Percentiles rank a stretch among this genome's conserved stretches.
These are phyloP conservation scores for Letharia columbiana DNA, from an alignment of 495 filamentous ascomycete genomes.

Conservation along the genomic window DNA sequence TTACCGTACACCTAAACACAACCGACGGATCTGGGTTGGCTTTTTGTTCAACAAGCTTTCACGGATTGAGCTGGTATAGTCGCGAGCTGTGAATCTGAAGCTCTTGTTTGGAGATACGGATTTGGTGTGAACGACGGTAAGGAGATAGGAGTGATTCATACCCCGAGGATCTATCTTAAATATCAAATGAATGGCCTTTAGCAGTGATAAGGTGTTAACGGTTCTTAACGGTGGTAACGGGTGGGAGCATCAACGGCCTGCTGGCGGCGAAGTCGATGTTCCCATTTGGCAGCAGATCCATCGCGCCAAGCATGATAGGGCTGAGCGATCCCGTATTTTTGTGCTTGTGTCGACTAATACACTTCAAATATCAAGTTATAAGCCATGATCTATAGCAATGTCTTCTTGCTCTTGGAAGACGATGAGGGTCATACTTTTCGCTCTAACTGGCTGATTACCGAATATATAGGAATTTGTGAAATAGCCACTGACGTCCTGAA, in stretches of 20 bases:
- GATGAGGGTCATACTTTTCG: no score
- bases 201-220: not conserved
- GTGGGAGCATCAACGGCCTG: not conserved
- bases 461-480: no score
- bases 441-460: no score
- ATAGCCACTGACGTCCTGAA: no score
- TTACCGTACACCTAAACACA: not conserved
- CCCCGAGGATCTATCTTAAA: not conserved
- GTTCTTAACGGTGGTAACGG: not conserved
- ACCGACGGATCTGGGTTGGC: not conserved
- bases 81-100: conserved; percentile 5
- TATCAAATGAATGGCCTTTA: not conserved
- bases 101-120: not conserved
- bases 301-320: conserved; percentile 4
- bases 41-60: not conserved
- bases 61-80: not conserved
- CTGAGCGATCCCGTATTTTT: not conserved
- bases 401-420: no score
- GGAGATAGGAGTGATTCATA: not conserved
- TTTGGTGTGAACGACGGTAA: not conserved
- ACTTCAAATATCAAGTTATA: no score
- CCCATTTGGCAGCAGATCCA: not conserved
- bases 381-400: not conserved
- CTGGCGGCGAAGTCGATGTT: not conserved
- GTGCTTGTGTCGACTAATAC: no score